Conservation (phyloP, 768 basidiomycete genomes). For the Tylopilus balloui region DNA sequence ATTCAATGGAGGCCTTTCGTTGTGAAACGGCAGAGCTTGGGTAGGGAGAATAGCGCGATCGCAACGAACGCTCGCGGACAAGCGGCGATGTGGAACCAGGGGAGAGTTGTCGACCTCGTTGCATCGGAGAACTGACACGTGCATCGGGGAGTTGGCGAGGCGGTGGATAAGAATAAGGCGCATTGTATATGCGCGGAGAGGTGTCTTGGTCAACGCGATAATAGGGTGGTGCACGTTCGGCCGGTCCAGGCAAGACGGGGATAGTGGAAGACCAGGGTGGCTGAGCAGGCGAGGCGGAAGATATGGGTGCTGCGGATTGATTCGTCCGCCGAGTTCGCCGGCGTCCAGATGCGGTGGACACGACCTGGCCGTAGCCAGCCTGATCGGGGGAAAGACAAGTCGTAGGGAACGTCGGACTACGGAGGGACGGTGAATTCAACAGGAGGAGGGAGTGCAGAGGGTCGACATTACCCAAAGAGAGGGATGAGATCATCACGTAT, state of each 20-base stretch:
- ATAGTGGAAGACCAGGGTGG: slow-evolving; percentile 49
- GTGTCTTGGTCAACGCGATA: slow-evolving; percentile 23
- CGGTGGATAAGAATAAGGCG: slow-evolving; percentile 28
- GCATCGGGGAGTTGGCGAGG: slow-evolving; percentile 27
- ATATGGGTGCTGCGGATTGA: slow-evolving; percentile 34
- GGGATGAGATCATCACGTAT: slow-evolving; percentile 84
- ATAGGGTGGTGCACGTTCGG: slow-evolving; percentile 20
- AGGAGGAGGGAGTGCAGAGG: neutral
- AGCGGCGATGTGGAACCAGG: slow-evolving; percentile 26
- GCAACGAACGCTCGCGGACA: slow-evolving; percentile 21
- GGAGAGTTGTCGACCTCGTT: slow-evolving; percentile 27
- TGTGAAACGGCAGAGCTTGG: slow-evolving; percentile 29
- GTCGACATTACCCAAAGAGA: slow-evolving; percentile 68
- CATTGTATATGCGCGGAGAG: slow-evolving; percentile 25
- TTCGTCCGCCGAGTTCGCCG: slow-evolving; percentile 56
- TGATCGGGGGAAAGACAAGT: slow-evolving; percentile 84
- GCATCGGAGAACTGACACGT: slow-evolving; percentile 29
- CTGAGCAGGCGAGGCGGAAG: slow-evolving; percentile 30
- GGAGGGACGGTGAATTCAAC: slow-evolving; percentile 18
- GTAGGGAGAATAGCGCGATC: slow-evolving; percentile 45
- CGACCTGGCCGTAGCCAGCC: slow-evolving; percentile 82
- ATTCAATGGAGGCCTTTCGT: slow-evolving; percentile 26
- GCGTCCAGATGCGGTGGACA: slow-evolving; percentile 55
- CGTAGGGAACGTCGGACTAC: slow-evolving; percentile 76
- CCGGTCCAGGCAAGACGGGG: slow-evolving; percentile 28